A percentile compares a stretch with the other conserved stretches of the same genome.
phyloP scores from a whole-genome alignment of 78 protist genomes.

The Guillardia theta region DNA sequence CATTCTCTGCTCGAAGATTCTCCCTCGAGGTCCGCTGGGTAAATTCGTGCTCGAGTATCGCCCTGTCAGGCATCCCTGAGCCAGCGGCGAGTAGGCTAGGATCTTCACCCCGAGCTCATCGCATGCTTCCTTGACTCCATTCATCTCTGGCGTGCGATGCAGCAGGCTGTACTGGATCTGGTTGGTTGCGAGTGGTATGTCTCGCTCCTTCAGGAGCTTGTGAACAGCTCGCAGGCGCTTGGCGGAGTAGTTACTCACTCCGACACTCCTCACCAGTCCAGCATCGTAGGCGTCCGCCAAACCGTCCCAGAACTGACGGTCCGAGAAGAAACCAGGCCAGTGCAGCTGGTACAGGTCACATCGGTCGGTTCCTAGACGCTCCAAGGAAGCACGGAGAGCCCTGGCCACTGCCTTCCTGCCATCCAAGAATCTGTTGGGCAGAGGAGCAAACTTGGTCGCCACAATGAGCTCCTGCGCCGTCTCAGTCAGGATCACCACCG shows the following conservation, averaged over 20 bases:
- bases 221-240: background rate
- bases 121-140: background rate
- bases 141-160: background rate
- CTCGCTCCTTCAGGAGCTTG: background rate
- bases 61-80: background rate
- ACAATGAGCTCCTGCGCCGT: background rate
- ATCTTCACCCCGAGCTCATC: background rate
- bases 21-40: background rate
- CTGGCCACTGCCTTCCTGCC: background rate
- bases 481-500: background rate
- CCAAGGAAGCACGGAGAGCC: background rate
- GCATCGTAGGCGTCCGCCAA: background rate
- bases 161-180: constrained; percentile 34
- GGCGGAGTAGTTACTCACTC: constrained; percentile 12
- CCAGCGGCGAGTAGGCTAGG: constrained; percentile 29
- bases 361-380: constrained; percentile 22
- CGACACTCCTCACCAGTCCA: constrained; percentile 12
- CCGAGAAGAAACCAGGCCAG: background rate
- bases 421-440: constrained; percentile 10
- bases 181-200: background rate
- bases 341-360: constrained; percentile 48
- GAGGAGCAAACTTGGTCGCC: constrained; percentile 46
- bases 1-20: background rate
- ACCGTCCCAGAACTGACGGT: constrained; percentile 9
- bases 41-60: background rate